Conservation (phyloP, 345 rosid genomes). For the Brassica cretica region DNA sequence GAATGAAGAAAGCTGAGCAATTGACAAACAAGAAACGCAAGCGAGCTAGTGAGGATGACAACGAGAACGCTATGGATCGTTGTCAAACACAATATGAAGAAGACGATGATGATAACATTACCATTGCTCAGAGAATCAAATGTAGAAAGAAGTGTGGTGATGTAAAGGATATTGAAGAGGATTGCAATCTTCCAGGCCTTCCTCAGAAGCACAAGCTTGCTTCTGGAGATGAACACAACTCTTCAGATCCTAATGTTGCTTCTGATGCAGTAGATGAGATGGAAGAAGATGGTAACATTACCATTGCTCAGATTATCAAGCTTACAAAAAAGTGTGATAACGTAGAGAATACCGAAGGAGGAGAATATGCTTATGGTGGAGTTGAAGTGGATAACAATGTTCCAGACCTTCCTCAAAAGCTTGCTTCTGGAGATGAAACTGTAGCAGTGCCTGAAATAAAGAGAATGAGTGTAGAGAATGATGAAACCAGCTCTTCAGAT, state of each 20-base stretch:
- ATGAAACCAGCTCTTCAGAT: background rate
- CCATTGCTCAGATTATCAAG: background rate
- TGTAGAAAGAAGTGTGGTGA: constrained; percentile 14
- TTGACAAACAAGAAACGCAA: constrained; percentile 7
- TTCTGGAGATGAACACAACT: background rate
- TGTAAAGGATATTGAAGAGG: background rate
- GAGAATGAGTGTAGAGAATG: background rate
- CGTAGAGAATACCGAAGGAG: background rate
- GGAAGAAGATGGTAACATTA: constrained; percentile 1
- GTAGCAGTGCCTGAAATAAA: background rate
- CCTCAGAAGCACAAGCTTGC: constrained; percentile 4
- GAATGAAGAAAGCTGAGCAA: background rate
- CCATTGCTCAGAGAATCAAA: constrained; percentile 10
- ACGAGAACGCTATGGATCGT: constrained; percentile 8
- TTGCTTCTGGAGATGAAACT: background rate
- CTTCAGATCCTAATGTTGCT: background rate
- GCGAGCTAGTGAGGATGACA: constrained; percentile 10
- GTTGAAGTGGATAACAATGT: background rate
- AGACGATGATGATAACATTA: background rate
- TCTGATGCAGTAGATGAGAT: constrained; percentile 4
- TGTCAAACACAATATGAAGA: background rate
- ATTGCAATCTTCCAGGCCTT: background rate
- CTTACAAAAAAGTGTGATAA: background rate
- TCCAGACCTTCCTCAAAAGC: background rate
- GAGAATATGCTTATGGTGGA: background rate